Percentiles rank a stretch among this genome's conserved stretches.
phyloP scores from a whole-genome alignment of 345 rosid species.

The Ceriops zippeliana region DNA sequence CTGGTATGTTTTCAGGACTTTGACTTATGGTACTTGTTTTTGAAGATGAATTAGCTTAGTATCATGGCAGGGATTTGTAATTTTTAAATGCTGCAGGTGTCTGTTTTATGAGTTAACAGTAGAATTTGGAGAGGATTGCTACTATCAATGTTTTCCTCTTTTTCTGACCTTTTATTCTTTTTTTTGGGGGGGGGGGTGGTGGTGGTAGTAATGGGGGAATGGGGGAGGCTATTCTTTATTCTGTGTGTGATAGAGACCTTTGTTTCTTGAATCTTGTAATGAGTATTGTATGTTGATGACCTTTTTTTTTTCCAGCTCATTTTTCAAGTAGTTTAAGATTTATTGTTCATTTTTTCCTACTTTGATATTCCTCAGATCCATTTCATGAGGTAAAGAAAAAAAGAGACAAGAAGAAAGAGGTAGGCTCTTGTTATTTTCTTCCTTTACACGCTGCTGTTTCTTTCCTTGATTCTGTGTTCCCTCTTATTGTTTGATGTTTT shows the following conservation, averaged over 20 bases:
- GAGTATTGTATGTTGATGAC: background rate
- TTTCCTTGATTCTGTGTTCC: too few species aligned
- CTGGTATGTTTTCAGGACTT: background rate
- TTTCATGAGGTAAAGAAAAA: constrained; percentile 77
- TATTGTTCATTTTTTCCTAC: constrained; percentile 10
- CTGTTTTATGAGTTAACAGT: background rate
- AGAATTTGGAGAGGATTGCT: too few species aligned
- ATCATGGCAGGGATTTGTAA: background rate
- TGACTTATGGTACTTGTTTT: background rate
- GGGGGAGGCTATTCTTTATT: background rate
- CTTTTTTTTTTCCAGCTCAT: background rate
- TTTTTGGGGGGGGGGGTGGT: too few species aligned
- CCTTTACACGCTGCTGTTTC: too few species aligned
- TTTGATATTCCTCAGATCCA: constrained; percentile 51
- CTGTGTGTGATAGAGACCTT: background rate
- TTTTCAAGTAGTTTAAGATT: background rate
- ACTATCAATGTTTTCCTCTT: too few species aligned
- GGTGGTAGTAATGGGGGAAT: background rate
- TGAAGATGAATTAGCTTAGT: constrained; percentile 2
- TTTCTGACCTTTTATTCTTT: too few species aligned
- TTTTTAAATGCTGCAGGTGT: background rate
- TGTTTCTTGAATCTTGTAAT: background rate
- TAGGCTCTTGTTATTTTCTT: constrained; percentile 17
- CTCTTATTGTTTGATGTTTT: too few species aligned
- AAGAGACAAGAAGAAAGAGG: constrained; percentile 83